Conservation (phyloP, 768 basidiomycete genomes). For the Boletus rubroflammeus region DNA sequence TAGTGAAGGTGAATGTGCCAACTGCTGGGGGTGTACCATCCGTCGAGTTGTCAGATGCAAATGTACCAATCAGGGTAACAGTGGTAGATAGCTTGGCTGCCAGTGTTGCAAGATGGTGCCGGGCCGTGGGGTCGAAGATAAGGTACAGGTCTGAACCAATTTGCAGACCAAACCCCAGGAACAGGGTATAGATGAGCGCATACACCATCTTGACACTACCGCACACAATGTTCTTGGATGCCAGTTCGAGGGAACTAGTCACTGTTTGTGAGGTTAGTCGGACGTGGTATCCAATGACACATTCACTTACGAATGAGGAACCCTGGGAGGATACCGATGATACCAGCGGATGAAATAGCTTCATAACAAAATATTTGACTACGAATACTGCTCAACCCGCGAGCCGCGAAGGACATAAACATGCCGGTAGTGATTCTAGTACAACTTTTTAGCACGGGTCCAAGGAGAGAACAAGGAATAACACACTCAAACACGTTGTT, state of each 20-base stretch:
- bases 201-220: slow-evolving; percentile 88
- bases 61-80: slow-evolving; percentile 59
- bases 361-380: slow-evolving; percentile 85
- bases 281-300: neutral
- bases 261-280: slow-evolving; percentile 40
- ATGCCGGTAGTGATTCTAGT: slow-evolving; percentile 78
- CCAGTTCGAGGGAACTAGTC: slow-evolving; percentile 78
- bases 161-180: slow-evolving; percentile 80
- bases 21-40: slow-evolving; percentile 42
- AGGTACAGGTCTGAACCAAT: slow-evolving; percentile 81
- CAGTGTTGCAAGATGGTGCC: slow-evolving; percentile 50
- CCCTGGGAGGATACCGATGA: slow-evolving; percentile 88
- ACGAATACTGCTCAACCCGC: slow-evolving; percentile 77
- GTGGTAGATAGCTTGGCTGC: slow-evolving; percentile 48
- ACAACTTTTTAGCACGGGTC: slow-evolving; percentile 9
- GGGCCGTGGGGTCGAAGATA: slow-evolving; percentile 58
- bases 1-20: slow-evolving; percentile 68
- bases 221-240: slow-evolving; percentile 81
- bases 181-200: slow-evolving; percentile 82
- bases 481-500: slow-evolving; percentile 87
- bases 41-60: slow-evolving; percentile 53
- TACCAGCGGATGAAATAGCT: slow-evolving; percentile 82
- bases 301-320: slow-evolving; percentile 66
- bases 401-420: slow-evolving; percentile 74
- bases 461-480: neutral